Conservation (phyloP, 345 rosid genomes). For the Erucastrum elatum region DNA sequence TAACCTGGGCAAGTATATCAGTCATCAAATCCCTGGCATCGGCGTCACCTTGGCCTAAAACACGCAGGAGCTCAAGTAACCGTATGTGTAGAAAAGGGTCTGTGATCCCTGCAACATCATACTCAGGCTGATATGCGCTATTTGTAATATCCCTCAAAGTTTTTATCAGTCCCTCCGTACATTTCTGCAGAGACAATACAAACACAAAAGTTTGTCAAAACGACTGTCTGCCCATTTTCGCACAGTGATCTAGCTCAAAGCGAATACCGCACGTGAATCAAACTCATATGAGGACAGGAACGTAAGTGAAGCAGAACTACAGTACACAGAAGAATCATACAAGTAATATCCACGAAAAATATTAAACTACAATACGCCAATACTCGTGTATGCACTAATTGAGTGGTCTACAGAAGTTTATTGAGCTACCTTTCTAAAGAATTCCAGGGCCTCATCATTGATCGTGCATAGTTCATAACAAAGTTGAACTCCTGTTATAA, state of each 20-base stretch:
- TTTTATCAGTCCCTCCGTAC: slow-evolving; percentile 86
- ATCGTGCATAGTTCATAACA: slow-evolving; percentile 88
- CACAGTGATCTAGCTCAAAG: no score
- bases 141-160: slow-evolving; percentile 81
- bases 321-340: slow-evolving; percentile 2
- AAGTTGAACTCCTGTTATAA: slow-evolving; percentile 94
- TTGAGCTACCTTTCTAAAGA: slow-evolving; percentile 76
- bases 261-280: no score
- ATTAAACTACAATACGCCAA: background rate
- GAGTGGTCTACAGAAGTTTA: background rate
- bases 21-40: slow-evolving; percentile 97
- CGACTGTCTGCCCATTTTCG: no score
- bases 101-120: slow-evolving; percentile 95
- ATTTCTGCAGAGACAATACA: slow-evolving; percentile 57
- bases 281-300: no score
- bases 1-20: slow-evolving; percentile 98
- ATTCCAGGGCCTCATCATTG: slow-evolving; percentile 84
- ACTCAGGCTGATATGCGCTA: slow-evolving; percentile 96
- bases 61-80: slow-evolving; percentile 83
- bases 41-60: slow-evolving; percentile 92
- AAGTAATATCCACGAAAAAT: slow-evolving; percentile 12
- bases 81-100: slow-evolving; percentile 99
- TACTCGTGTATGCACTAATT: slow-evolving; percentile 1
- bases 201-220: no score
- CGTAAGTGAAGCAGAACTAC: no score